phyloP scores from a whole-genome alignment of 768 basidiomycete species.

The Boletus patriciae region DNA sequence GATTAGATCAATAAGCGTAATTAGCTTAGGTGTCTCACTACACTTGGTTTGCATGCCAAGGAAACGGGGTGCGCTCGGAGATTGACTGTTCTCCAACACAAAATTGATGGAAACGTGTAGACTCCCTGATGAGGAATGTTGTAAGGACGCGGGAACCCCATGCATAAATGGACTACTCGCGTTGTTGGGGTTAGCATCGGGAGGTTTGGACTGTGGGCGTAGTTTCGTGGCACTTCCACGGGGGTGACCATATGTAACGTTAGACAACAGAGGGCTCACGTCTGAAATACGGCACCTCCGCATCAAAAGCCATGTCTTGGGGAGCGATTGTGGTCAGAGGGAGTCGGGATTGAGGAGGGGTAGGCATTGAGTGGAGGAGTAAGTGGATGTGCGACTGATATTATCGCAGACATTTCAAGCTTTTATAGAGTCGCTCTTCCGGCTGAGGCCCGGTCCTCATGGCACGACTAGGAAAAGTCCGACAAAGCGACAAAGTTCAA shows the following conservation, averaged over 20 bases:
- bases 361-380: not conserved
- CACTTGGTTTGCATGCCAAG: not conserved
- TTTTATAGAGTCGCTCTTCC: not conserved
- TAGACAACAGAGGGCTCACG: not conserved
- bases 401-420: not conserved
- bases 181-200: not conserved
- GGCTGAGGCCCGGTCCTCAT: too few relatives aligned
- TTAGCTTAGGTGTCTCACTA: not conserved
- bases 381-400: not conserved
- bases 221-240: not conserved
- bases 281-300: not conserved
- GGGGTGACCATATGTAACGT: not conserved
- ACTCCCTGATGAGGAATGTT: not conserved
- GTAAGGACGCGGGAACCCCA: not conserved
- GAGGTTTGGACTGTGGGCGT: not conserved
- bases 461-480: too few relatives aligned
- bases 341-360: not conserved
- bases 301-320: not conserved
- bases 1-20: not conserved
- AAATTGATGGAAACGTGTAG: not conserved
- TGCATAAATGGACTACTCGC: not conserved
- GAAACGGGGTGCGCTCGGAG: not conserved
- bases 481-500: too few relatives aligned
- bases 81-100: not conserved
- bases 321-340: not conserved